These are phyloP conservation scores for Termitomyces sp. DNA, from an alignment of 768 basidiomycete species.

Conservation along the genomic window DNA sequence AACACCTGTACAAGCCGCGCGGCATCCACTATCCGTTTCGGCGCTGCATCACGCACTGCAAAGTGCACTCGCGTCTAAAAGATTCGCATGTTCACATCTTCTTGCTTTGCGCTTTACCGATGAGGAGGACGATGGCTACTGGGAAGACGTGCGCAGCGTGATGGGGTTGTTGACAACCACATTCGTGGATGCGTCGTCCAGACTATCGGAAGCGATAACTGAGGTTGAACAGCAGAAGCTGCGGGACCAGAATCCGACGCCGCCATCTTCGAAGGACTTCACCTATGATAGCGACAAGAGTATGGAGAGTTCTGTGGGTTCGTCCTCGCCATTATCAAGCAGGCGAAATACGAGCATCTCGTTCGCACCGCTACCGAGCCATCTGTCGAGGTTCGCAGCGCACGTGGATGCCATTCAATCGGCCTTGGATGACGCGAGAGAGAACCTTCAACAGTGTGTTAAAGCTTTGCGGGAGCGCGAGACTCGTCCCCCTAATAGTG, in stretches of 20 bases:
- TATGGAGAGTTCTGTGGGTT: not conserved
- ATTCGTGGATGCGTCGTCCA: slow-evolving; percentile 57
- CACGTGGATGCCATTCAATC: slow-evolving; percentile 68
- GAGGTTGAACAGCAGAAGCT: slow-evolving; percentile 49
- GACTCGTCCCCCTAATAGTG: slow-evolving; percentile 14
- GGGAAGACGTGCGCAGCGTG: slow-evolving; percentile 80
- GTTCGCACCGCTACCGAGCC: slow-evolving; percentile 73
- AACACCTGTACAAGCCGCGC: slow-evolving; percentile 51
- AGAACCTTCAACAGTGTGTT: slow-evolving; percentile 61
- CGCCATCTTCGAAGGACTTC: slow-evolving; percentile 14
- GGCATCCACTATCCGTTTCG: slow-evolving; percentile 65
- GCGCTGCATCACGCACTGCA: slow-evolving; percentile 58
- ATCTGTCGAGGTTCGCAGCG: slow-evolving; percentile 61
- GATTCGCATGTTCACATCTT: slow-evolving; percentile 76
- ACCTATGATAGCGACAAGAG: slow-evolving; percentile 8
- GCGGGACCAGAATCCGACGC: slow-evolving; percentile 46
- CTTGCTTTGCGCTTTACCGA: slow-evolving; percentile 71
- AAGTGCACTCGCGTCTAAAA: slow-evolving; percentile 62
- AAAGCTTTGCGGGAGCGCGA: slow-evolving; percentile 48
- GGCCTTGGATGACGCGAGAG: slow-evolving; percentile 67
- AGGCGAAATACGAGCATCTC: slow-evolving; percentile 23
- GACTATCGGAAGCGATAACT: slow-evolving; percentile 60
- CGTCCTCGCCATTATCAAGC: not conserved
- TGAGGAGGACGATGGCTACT: slow-evolving; percentile 71
- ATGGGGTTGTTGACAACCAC: slow-evolving; percentile 65